A percentile compares a stretch with the other conserved stretches of the same genome.
These are phyloP conservation scores for Tinospora cordifolia DNA, from an alignment of 164 flowering plant species.

Conservation along the genomic window DNA sequence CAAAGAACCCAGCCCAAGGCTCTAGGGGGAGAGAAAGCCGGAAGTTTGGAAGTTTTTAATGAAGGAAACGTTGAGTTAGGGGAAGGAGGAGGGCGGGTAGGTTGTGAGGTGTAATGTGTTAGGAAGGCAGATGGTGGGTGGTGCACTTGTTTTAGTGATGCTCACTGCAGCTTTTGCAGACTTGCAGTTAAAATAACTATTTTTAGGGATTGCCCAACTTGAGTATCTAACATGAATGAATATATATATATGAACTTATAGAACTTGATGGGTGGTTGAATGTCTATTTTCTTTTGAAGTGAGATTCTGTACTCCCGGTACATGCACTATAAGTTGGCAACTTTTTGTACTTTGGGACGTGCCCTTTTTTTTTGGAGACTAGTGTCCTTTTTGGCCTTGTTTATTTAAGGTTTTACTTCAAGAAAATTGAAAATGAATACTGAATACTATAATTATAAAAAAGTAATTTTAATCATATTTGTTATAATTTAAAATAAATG, in stretches of 20 bases:
- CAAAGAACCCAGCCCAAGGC: neutral
- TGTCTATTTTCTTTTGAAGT: neutral
- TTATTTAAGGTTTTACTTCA: no score
- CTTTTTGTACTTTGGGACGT: neutral
- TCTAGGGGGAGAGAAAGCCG: neutral
- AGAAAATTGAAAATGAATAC: no score
- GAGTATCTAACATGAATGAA: neutral
- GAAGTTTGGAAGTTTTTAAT: neutral
- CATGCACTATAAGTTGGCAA: neutral
- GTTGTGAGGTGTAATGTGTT: conserved; percentile 6
- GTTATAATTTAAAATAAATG: no score
- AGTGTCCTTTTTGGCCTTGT: no score
- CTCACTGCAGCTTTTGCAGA: neutral
- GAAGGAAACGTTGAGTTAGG: neutral
- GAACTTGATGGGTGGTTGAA: neutral
- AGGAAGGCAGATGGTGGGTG: conserved; percentile 3
- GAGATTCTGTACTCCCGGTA: neutral
- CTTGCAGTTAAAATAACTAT: no score
- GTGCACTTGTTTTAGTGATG: neutral
- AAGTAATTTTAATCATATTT: no score
- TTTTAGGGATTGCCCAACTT: neutral
- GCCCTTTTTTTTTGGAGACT: no score
- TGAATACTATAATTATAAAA: no score
- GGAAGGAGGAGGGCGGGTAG: neutral
- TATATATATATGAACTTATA: no score